phyloP scores from a whole-genome alignment of 2,329 filamentous ascomycete genomes.

The Teratosphaeria pseudoeucalypti region DNA sequence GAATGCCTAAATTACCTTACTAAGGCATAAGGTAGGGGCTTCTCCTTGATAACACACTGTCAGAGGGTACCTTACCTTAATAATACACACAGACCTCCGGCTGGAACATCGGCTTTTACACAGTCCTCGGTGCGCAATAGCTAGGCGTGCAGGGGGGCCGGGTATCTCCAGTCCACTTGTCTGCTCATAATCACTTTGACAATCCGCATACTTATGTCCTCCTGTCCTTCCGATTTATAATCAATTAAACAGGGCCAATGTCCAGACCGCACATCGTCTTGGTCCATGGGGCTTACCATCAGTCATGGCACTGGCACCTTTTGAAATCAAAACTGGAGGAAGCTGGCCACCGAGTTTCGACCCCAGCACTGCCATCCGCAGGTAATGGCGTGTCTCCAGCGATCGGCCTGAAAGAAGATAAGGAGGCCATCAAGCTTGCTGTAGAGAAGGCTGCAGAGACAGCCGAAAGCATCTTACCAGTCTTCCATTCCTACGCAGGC shows the following conservation, averaged over 20 bases:
- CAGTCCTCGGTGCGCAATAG: no score
- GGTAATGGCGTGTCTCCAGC: conserved; percentile 2
- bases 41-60: no score
- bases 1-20: no score
- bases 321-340: conserved; percentile 6
- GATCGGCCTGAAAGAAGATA: conserved; percentile 4
- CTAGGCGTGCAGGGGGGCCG: no score
- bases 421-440: conserved; percentile 6
- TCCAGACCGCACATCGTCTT: conserved; percentile 11
- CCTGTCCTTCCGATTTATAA: background rate
- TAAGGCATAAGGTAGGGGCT: no score
- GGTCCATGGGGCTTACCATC: conserved; percentile 12
- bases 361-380: conserved; percentile 8
- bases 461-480: conserved; percentile 9
- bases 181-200: no score
- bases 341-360: conserved; percentile 8
- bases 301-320: conserved; percentile 7
- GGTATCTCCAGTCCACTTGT: no score
- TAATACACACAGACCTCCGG: no score
- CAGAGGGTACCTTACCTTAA: no score
- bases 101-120: no score
- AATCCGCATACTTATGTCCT: background rate
- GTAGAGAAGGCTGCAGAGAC: conserved; percentile 8
- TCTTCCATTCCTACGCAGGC: conserved; percentile 13
- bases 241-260: conserved; percentile 1